Conservation (phyloP, 2,329 filamentous ascomycete genomes). For the Sporothrix dimorphospora region DNA sequence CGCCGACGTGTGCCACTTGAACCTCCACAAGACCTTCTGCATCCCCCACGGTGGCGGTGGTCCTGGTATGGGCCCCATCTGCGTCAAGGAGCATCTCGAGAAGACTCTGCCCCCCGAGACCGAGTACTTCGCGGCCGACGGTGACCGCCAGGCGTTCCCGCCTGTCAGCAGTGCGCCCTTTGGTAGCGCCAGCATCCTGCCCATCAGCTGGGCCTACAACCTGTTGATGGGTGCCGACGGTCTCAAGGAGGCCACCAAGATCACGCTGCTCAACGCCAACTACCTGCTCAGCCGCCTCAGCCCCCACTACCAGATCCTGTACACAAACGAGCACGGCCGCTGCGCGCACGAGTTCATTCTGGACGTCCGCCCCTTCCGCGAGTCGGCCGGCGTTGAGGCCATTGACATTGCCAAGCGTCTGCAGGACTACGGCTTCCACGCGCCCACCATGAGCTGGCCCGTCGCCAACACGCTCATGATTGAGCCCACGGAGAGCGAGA, state of each 20-base stretch:
- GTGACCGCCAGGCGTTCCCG: conserved; percentile 40
- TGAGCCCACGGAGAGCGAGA: conserved; percentile 93
- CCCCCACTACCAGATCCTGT: conserved; percentile 87
- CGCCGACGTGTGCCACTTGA: conserved; percentile 94
- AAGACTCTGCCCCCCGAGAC: conserved; percentile 67
- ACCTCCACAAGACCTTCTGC: conserved; percentile 98
- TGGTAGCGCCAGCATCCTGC: conserved; percentile 88
- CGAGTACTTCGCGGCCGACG: conserved; percentile 34
- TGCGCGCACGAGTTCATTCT: conserved; percentile 98
- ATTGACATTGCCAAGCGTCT: conserved; percentile 96
- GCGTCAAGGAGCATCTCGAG: conserved; percentile 79
- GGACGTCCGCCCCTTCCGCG: conserved; percentile 82
- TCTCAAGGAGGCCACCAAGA: conserved; percentile 85
- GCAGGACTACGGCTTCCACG: conserved; percentile 97
- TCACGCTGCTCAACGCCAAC: conserved; percentile 94
- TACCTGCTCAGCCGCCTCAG: conserved; percentile 89
- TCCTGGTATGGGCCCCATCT: conserved; percentile 91
- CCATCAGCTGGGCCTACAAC: conserved; percentile 95
- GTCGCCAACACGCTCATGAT: conserved; percentile 97
- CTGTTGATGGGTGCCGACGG: conserved; percentile 87
- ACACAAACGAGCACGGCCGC: conserved; percentile 83
- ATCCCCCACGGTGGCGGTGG: conserved; percentile 96
- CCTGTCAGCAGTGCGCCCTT: conserved; percentile 79
- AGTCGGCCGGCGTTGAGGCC: conserved; percentile 80
- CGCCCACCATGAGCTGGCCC: conserved; percentile 96